Evolutionary conservation across 1,139 yeast genomes (phyloP).

Genomic region (Debaryomycetaceae sp.): DNA sequence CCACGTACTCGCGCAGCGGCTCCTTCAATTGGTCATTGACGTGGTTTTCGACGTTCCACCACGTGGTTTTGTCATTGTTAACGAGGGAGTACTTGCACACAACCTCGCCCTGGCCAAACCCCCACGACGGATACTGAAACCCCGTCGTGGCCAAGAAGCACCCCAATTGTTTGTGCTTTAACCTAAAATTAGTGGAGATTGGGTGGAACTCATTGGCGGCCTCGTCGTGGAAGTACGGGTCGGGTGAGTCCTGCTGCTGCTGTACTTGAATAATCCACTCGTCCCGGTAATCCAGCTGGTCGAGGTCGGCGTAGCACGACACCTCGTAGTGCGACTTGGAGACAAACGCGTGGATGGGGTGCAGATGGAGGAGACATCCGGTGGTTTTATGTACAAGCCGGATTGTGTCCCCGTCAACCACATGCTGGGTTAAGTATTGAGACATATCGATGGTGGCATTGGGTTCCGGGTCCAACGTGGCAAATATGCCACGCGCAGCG

Average conservation of each 20-base stretch:
- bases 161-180: constrained; percentile 58
- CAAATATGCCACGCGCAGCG: constrained; percentile 21
- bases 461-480: constrained; percentile 28
- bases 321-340: constrained; percentile 55
- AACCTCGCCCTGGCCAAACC: constrained; percentile 77
- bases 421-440: constrained; percentile 8
- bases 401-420: constrained; percentile 49
- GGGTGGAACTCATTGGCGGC: constrained; percentile 50
- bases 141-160: constrained; percentile 78
- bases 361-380: constrained; percentile 59
- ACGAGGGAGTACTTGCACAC: constrained; percentile 55
- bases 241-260: constrained; percentile 51
- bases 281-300: constrained; percentile 56
- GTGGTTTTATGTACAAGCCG: constrained; percentile 54
- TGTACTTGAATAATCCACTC: constrained; percentile 71
- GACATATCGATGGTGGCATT: constrained; percentile 6
- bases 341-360: constrained; percentile 52
- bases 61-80: constrained; percentile 57
- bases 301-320: constrained; percentile 60
- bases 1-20: constrained; percentile 39
- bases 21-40: constrained; percentile 38
- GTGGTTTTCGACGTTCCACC: constrained; percentile 81
- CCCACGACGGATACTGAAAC: constrained; percentile 71
- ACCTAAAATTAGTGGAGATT: constrained; percentile 62
- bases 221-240: constrained; percentile 41